Conservation (phyloP, 1,139 yeast genomes). For the Yamadazyma diddensiae region DNA sequence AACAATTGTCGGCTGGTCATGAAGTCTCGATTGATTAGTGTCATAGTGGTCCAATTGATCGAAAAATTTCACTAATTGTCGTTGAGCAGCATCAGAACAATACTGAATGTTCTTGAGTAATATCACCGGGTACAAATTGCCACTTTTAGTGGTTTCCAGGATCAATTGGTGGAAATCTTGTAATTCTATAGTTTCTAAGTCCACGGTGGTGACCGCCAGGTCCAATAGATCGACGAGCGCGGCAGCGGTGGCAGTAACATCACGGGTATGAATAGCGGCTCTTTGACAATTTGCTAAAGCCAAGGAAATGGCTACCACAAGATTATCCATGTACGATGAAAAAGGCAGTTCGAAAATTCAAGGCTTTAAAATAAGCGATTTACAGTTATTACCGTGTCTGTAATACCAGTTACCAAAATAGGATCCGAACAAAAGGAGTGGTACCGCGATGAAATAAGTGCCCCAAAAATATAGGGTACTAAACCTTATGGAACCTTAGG, state of each 20-base stretch:
- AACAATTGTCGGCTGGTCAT: slow-evolving; percentile 11
- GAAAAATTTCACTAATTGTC: slow-evolving; percentile 25
- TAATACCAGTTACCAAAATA: neutral
- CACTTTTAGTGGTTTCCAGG: slow-evolving; percentile 4
- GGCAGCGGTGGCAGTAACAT: slow-evolving; percentile 6
- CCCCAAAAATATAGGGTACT: no score
- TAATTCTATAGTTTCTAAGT: neutral
- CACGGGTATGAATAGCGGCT: slow-evolving; percentile 20
- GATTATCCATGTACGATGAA: slow-evolving; percentile 30
- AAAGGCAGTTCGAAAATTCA: no score
- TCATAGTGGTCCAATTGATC: slow-evolving; percentile 31
- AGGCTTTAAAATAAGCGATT: no score
- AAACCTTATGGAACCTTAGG: no score
- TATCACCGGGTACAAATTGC: slow-evolving; percentile 5
- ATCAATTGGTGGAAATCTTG: slow-evolving; percentile 3
- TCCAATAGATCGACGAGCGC: neutral
- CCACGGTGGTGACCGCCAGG: neutral
- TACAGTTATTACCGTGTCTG: neutral
- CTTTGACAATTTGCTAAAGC: slow-evolving; percentile 21
- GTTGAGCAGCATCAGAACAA: slow-evolving; percentile 19
- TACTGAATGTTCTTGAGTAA: slow-evolving; percentile 15
- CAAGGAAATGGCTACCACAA: slow-evolving; percentile 25
- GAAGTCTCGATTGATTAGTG: slow-evolving; percentile 19
- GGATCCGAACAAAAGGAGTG: no score
- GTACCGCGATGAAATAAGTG: no score